A percentile compares a stretch with the other conserved stretches of the same genome.
These are phyloP conservation scores for Cryptococcus wingfieldii DNA, from an alignment of 1,284 basidiomycete genomes.

Conservation along the genomic window DNA sequence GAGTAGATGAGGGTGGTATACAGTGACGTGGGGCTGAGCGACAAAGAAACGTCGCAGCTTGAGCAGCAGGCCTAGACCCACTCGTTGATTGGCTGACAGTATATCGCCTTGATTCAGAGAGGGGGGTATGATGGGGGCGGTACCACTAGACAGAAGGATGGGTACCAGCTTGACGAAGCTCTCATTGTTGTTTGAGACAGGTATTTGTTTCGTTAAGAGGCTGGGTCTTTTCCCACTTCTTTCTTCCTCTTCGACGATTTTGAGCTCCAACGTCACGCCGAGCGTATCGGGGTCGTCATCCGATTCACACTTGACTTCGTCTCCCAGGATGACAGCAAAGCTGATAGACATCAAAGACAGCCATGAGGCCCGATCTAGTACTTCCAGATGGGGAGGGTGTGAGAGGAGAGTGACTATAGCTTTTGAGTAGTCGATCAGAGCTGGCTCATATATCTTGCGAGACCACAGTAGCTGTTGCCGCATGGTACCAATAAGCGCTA, in stretches of 20 bases:
- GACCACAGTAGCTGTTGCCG: constrained; percentile 59
- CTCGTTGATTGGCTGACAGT: constrained; percentile 34
- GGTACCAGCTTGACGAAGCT: constrained; percentile 54
- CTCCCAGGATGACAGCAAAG: constrained; percentile 70
- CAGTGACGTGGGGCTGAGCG: constrained; percentile 60
- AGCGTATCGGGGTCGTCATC: constrained; percentile 28
- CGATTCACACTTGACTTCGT: constrained; percentile 47
- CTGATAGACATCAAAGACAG: constrained; percentile 61
- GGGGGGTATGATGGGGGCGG: constrained; percentile 34
- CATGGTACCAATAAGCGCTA: constrained; percentile 61
- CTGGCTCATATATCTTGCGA: constrained; percentile 58
- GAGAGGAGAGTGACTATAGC: constrained; percentile 62
- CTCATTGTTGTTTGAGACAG: constrained; percentile 52
- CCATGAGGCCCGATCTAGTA: constrained; percentile 67
- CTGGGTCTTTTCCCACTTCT: background rate
- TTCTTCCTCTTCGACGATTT: constrained; percentile 1
- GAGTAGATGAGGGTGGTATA: constrained; percentile 69
- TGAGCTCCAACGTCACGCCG: constrained; percentile 20
- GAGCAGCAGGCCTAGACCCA: constrained; percentile 56
- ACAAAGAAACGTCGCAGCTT: constrained; percentile 65
- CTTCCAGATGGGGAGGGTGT: constrained; percentile 71
- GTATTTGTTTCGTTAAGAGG: background rate
- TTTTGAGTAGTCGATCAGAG: constrained; percentile 77
- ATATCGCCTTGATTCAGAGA: constrained; percentile 1
- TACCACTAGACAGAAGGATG: constrained; percentile 58